A percentile compares a stretch with the other conserved stretches of the same genome.
Evolutionary conservation across 129 eudicot genomes (phyloP).

Genomic region (Sambucus nigra): DNA sequence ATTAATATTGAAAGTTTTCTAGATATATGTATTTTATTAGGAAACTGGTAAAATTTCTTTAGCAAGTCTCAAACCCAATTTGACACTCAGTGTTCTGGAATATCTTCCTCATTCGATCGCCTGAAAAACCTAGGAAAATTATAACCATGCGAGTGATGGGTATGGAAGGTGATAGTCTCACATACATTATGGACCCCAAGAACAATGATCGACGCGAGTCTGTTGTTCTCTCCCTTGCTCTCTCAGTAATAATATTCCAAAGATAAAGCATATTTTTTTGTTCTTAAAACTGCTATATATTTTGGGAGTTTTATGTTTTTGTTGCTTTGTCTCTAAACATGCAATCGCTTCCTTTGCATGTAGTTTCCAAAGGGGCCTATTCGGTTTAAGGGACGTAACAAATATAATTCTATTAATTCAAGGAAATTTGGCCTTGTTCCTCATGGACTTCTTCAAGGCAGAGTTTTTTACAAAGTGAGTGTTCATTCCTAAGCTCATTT

Average conservation of each 20-base stretch:
- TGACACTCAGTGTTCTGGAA: slow-evolving; percentile 47
- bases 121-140: slow-evolving; percentile 46
- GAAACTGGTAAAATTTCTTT: no score
- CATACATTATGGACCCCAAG: slow-evolving; percentile 44
- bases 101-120: slow-evolving; percentile 44
- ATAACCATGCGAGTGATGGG: slow-evolving; percentile 48
- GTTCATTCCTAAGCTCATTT: not conserved
- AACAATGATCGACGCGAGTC: slow-evolving; percentile 38
- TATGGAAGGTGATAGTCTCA: slow-evolving; percentile 52
- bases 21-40: no score
- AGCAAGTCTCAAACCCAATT: slow-evolving; percentile 41
- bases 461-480: slow-evolving; percentile 46
- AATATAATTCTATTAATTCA: slow-evolving; percentile 44
- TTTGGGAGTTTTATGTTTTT: not conserved
- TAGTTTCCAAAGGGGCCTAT: slow-evolving; percentile 65
- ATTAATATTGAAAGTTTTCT: no score
- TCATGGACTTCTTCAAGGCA: slow-evolving; percentile 53
- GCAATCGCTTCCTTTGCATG: not conserved
- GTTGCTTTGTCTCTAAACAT: not conserved
- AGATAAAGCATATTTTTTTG: not conserved
- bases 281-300: not conserved
- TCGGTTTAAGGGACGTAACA: slow-evolving; percentile 73
- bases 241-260: no score
- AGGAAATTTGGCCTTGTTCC: slow-evolving; percentile 77
- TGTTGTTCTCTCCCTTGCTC: slow-evolving; percentile 10